These are phyloP conservation scores for Solanum paucissectum DNA, from an alignment of 257 asterid genomes.

Conservation along the genomic window DNA sequence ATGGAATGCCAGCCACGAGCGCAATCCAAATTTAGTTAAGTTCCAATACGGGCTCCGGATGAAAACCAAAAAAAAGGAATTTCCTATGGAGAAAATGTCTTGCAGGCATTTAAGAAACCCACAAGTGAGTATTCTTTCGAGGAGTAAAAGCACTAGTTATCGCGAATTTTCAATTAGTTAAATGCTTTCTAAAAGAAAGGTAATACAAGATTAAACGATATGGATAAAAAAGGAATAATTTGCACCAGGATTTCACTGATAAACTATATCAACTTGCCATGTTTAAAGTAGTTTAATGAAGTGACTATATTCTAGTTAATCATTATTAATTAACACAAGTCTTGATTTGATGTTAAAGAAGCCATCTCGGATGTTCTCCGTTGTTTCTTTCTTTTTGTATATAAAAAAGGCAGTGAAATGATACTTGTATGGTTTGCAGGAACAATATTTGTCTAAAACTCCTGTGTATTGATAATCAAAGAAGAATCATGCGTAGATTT, in stretches of 20 bases:
- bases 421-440: background rate
- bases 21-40: no score
- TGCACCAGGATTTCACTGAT: background rate
- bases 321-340: background rate
- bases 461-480: background rate
- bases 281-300: background rate
- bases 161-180: background rate
- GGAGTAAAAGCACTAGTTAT: no score
- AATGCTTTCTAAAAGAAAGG: background rate
- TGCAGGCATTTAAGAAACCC: background rate
- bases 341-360: background rate
- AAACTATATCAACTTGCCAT: background rate
- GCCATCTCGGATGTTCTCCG: background rate
- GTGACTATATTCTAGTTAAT: background rate
- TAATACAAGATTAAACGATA: background rate
- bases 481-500: background rate
- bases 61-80: no score
- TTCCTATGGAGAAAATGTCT: no score
- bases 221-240: background rate
- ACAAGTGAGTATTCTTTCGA: background rate
- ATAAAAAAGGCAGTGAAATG: background rate
- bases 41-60: no score
- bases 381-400: background rate
- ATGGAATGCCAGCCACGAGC: no score
- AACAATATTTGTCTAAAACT: background rate